Conservation (phyloP, 306 rosid species). For the Vigna nakashimae region DNA sequence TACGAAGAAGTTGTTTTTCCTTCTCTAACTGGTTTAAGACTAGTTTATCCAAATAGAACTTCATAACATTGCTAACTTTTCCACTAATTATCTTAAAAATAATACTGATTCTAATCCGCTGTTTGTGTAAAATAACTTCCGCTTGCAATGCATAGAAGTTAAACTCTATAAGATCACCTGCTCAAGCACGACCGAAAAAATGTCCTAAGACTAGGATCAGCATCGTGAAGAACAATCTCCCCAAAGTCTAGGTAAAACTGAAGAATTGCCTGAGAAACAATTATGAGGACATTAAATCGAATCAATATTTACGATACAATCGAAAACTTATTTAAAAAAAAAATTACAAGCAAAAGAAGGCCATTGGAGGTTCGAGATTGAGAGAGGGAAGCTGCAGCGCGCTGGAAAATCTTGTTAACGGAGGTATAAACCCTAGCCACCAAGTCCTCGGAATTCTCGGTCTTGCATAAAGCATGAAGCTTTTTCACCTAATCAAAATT, state of each 20-base stretch:
- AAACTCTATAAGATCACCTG: constrained; percentile 58
- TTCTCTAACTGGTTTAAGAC: no score
- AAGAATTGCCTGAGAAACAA: constrained; percentile 72
- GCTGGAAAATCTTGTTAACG: constrained; percentile 85
- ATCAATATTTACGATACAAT: not conserved
- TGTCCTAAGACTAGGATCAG: constrained; percentile 86
- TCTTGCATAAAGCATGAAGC: constrained; percentile 74
- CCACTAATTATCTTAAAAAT: not conserved
- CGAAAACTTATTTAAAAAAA: not conserved
- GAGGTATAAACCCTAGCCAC: constrained; percentile 85
- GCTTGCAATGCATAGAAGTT: not conserved
- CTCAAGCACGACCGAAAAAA: constrained; percentile 93
- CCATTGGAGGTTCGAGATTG: constrained; percentile 91
- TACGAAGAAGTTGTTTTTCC: no score
- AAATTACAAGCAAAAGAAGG: constrained; percentile 77
- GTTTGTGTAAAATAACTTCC: not conserved
- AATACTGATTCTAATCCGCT: not conserved
- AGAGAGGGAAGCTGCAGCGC: constrained; percentile 77
- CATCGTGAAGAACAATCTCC: constrained; percentile 90
- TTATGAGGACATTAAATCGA: constrained; percentile 1
- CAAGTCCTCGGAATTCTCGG: constrained; percentile 85
- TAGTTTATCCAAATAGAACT: no score
- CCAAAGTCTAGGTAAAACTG: constrained; percentile 95
- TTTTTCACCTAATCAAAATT: constrained; percentile 65
- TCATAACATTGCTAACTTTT: not conserved